These are phyloP conservation scores for Sclerotinia trifoliorum DNA, from an alignment of 2,329 filamentous ascomycete species.

Conservation along the genomic window DNA sequence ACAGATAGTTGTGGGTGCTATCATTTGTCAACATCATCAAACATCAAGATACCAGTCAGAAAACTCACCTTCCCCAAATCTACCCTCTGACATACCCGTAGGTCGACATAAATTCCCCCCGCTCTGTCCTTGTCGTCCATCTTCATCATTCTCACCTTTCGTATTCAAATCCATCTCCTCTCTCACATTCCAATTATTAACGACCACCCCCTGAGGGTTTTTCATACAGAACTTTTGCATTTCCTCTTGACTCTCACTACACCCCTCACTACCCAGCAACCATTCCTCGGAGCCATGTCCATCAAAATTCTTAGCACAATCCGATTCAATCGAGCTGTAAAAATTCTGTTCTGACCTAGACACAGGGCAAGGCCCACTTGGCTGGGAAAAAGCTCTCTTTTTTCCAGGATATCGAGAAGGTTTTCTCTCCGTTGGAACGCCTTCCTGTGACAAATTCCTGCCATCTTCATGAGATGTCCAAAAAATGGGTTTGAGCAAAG, in stretches of 20 bases:
- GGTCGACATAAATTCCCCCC: not conserved
- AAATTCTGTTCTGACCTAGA: not conserved
- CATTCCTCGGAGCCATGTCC: not conserved
- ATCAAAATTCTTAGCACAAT: not conserved
- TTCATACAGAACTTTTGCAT: not conserved
- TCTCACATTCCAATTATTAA: not conserved
- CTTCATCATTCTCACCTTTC: not conserved
- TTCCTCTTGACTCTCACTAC: not conserved
- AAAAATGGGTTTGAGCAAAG: too few species aligned
- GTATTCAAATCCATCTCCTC: too few species aligned
- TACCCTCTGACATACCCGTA: not conserved
- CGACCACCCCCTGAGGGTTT: not conserved
- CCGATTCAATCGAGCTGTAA: not conserved
- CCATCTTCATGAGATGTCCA: not conserved
- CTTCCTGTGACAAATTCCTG: not conserved
- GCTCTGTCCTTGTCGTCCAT: not conserved
- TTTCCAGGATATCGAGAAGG: not conserved
- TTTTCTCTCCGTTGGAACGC: not conserved
- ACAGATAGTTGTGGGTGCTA: not conserved
- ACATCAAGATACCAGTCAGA: too few species aligned
- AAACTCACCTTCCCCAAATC: not conserved
- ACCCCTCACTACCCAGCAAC: not conserved
- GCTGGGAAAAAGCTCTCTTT: not conserved
- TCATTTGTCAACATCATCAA: not conserved
- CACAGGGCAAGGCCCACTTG: not conserved